These are phyloP conservation scores for Euphorbia schlechtendalii DNA, from an alignment of 441 rosid species.

Conservation along the genomic window DNA sequence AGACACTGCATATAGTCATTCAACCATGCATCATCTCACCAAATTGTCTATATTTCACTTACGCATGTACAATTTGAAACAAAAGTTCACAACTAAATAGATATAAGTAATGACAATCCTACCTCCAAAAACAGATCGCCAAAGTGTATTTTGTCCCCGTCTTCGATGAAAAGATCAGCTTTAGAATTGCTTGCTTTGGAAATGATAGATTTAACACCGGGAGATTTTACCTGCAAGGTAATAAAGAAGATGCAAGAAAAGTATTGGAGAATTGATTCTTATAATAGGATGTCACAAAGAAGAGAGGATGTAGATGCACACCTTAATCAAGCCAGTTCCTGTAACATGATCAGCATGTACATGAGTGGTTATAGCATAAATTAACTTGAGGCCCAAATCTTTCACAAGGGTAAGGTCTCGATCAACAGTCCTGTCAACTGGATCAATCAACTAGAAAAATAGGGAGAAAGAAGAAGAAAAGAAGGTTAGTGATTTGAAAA, in stretches of 20 bases:
- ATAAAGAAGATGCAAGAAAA: constrained; percentile 1
- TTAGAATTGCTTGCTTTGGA: constrained; percentile 76
- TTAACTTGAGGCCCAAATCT: constrained; percentile 71
- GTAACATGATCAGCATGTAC: constrained; percentile 98
- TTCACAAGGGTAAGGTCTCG: constrained; percentile 64
- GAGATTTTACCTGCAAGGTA: constrained; percentile 41
- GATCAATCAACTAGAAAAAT: constrained; percentile 67
- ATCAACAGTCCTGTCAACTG: constrained; percentile 79
- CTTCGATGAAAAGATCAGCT: constrained; percentile 62
- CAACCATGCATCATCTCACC: not conserved
- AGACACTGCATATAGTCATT: not conserved
- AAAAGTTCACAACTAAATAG: too few relatives aligned
- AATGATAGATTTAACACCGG: constrained; percentile 67
- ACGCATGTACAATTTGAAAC: too few relatives aligned
- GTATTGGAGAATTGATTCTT: not conserved
- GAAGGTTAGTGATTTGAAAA: not conserved
- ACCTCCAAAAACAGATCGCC: constrained; percentile 76
- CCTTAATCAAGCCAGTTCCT: constrained; percentile 88
- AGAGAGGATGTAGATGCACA: constrained; percentile 17
- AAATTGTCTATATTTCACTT: not conserved
- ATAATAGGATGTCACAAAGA: too few relatives aligned
- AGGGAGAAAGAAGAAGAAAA: not conserved
- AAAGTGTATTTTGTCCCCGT: constrained; percentile 64
- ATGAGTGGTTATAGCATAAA: constrained; percentile 90
- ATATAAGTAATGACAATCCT: not conserved